Evolutionary conservation across 305 asterid species (phyloP), one percentile per base, ranked within the genome.

Genomic region (Fraxinus ornus): DNA sequence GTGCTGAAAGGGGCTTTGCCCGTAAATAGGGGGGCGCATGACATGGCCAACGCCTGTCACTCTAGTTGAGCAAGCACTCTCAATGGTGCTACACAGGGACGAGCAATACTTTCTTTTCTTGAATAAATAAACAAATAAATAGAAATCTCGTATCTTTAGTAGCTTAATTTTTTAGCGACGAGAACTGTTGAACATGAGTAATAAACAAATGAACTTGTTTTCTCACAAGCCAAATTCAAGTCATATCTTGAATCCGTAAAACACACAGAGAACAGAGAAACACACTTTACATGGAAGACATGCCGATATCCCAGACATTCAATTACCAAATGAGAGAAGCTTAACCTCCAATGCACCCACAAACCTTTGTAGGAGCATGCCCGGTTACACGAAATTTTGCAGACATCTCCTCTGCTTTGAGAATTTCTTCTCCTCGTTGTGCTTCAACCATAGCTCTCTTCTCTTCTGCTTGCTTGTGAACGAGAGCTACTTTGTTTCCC

Each of bases 401-500:
- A 12, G 96, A 91, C 83, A 76, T 81, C 86, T 94, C 99, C 83
- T 94, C 94, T 0, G 96, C 89, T 87, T 91, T 92, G 75, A 95
- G 94, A 35, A 88, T 0, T 4, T 92, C 94, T 87, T 95, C 95
- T 0, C 91, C 92, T 13, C 93, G 94, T 70, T 24, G 88, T 10
- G 96, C 92, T 21, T 89, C 90, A 30, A 90, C 91, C 88, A 81
- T 60, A 64, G 97, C 97, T 55, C 91, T 89, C 86, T 93, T 94
- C 86, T 94, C 97, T 73, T 95, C 98, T 2, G 99, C 98, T 72
- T 86, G 89, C 85, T 91, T 92, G 87, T 95, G 97, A 49, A 92
- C 55, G 15, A 78, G 66, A 75, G 97, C 97, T 49, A 90, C 90
- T 86, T 90, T 90, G 93, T 95, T 94, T 30, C 78, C 88, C 88